These are phyloP conservation scores for Daldinia sp. DNA, from an alignment of 2,329 filamentous ascomycete species.

Conservation along the genomic window DNA sequence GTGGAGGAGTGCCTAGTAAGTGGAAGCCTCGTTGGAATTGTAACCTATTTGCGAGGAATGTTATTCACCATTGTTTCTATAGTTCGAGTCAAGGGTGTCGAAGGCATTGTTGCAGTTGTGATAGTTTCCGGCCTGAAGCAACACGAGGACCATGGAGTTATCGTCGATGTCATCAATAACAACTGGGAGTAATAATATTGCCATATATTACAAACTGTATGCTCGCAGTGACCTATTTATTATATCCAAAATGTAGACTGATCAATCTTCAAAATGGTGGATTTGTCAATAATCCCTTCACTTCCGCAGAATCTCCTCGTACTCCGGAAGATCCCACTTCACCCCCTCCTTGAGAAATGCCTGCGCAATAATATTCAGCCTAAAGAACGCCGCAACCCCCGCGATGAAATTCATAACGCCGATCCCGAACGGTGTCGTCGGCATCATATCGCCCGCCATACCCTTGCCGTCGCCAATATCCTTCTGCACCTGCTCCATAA, in stretches of 20 bases:
- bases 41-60: background rate
- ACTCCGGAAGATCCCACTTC: conserved; percentile 51
- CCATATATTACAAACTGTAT: too few species aligned
- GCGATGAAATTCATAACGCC: conserved; percentile 45
- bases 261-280: background rate
- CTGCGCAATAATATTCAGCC: conserved; percentile 47
- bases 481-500: conserved; percentile 50
- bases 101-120: conserved; percentile 78
- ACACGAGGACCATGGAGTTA: conserved; percentile 78
- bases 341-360: conserved; percentile 47
- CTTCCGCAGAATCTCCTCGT: conserved; percentile 39
- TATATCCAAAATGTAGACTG: background rate
- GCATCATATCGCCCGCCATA: conserved; percentile 30
- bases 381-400: conserved; percentile 45
- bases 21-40: background rate
- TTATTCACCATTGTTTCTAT: background rate
- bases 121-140: conserved; percentile 80
- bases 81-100: conserved; percentile 73
- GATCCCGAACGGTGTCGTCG: conserved; percentile 46
- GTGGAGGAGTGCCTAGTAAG: conserved; percentile 71
- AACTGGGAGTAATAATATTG: conserved; percentile 49
- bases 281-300: background rate
- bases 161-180: conserved; percentile 72
- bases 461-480: conserved; percentile 14
- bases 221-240: too few species aligned